A percentile compares a stretch with the other conserved stretches of the same genome.
Conservation (phyloP, 345 rosid species). For the Camelina laxa region DNA sequence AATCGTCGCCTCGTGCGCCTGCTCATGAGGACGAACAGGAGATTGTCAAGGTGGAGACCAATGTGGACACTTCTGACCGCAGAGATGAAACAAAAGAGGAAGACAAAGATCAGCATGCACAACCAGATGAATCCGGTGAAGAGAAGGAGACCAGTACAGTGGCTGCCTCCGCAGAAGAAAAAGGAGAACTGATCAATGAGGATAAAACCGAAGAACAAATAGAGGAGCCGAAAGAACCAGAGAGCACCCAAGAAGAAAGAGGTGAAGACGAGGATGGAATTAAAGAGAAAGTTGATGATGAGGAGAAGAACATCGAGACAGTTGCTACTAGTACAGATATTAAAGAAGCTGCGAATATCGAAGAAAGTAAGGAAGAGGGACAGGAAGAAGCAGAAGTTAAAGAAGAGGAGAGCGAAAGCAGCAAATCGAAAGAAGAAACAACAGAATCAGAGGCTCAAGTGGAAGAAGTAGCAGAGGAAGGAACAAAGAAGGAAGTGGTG, state of each 20-base stretch:
- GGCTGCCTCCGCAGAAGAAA: slow-evolving; percentile 28
- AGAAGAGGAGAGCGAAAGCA: slow-evolving; percentile 37
- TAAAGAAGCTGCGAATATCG: slow-evolving; percentile 20
- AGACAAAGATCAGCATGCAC: slow-evolving; percentile 29
- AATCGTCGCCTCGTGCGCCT: slow-evolving; percentile 18
- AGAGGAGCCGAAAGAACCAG: slow-evolving; percentile 40
- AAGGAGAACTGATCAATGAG: slow-evolving; percentile 29
- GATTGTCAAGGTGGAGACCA: slow-evolving; percentile 38
- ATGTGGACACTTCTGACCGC: slow-evolving; percentile 27
- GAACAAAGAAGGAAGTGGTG: slow-evolving; percentile 36
- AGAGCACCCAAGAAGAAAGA: slow-evolving; percentile 26
- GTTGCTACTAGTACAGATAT: background rate
- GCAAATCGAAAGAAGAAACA: slow-evolving; percentile 16
- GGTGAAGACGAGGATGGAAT: slow-evolving; percentile 31
- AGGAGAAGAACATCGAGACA: slow-evolving; percentile 26
- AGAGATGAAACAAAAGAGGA: slow-evolving; percentile 35
- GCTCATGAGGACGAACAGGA: slow-evolving; percentile 42
- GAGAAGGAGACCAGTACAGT: slow-evolving; percentile 31
- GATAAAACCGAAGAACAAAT: slow-evolving; percentile 18
- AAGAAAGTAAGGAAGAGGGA: slow-evolving; percentile 30
- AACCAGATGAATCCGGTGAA: slow-evolving; percentile 32
- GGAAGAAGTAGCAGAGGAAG: slow-evolving; percentile 53
- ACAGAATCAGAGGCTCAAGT: slow-evolving; percentile 44
- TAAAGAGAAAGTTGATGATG: slow-evolving; percentile 23
- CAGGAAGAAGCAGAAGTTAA: slow-evolving; percentile 24